A percentile compares a stretch with the other conserved stretches of the same genome.
These are phyloP conservation scores for Blastocladiella britannica DNA, from an alignment of 192 early-diverging fungal species.

Conservation along the genomic window DNA sequence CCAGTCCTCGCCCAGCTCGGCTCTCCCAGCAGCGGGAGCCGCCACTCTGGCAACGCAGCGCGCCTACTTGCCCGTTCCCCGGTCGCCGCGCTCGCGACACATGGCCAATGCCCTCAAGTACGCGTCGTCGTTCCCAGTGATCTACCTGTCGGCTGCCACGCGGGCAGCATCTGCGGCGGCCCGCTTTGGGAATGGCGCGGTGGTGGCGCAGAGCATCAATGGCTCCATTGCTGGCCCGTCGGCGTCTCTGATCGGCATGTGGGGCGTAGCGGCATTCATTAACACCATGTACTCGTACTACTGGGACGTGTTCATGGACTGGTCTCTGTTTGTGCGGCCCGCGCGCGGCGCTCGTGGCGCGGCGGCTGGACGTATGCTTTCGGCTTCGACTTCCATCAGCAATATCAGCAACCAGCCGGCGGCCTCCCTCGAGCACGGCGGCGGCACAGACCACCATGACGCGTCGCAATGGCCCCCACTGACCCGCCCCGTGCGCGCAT, in stretches of 20 bases:
- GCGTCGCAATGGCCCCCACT: slow-evolving; percentile 13
- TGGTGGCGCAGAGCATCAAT: neutral
- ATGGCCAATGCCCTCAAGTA: slow-evolving; percentile 88
- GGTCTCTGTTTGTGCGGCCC: slow-evolving; percentile 38
- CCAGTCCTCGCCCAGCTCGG: neutral
- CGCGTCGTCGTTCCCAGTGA: slow-evolving; percentile 34
- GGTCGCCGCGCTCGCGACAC: slow-evolving; percentile 35
- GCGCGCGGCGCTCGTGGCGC: slow-evolving; percentile 5
- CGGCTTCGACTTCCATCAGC: slow-evolving; percentile 1
- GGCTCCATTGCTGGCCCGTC: neutral
- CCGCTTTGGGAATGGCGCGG: neutral
- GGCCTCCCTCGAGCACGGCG: slow-evolving; percentile 1
- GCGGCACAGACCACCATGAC: slow-evolving; percentile 1
- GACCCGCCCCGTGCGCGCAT: slow-evolving; percentile 44
- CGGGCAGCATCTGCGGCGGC: neutral
- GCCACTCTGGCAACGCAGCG: neutral
- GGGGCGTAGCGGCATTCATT: slow-evolving; percentile 45
- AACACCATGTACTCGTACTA: slow-evolving; percentile 87
- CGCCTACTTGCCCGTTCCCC: slow-evolving; percentile 9
- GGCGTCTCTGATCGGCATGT: slow-evolving; percentile 2
- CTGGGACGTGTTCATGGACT: slow-evolving; percentile 90
- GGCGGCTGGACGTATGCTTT: slow-evolving; percentile 6
- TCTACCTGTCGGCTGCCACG: slow-evolving; percentile 12
- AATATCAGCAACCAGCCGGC: slow-evolving; percentile 7
- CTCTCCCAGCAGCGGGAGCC: neutral